Conservation (phyloP, 148 eudicot species). For the Chenopodium album region DNA sequence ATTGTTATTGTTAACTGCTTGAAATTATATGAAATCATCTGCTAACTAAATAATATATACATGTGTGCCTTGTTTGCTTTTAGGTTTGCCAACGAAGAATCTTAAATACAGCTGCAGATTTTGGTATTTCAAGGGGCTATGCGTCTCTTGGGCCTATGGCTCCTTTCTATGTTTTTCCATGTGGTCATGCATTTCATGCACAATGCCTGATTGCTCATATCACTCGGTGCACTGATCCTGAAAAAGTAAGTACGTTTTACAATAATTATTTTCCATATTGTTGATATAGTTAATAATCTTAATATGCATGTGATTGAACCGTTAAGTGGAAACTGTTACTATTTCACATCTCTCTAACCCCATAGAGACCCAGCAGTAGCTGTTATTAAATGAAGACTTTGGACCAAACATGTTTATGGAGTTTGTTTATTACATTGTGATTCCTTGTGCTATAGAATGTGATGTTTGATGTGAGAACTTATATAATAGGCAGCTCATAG, state of each 20-base stretch:
- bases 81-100: slow-evolving; percentile 85
- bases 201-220: slow-evolving; percentile 91
- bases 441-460: neutral
- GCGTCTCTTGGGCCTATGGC: slow-evolving; percentile 88
- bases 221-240: slow-evolving; percentile 66
- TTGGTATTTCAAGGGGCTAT: slow-evolving; percentile 69
- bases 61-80: slow-evolving; percentile 8
- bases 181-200: slow-evolving; percentile 93
- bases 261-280: neutral
- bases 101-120: slow-evolving; percentile 61
- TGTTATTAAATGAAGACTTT: neutral
- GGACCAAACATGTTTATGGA: neutral
- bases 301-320: neutral
- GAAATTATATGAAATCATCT: neutral
- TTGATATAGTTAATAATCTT: neutral
- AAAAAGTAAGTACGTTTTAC: slow-evolving; percentile 57
- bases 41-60: neutral
- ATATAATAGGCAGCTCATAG: neutral
- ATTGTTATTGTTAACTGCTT: neutral
- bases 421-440: neutral
- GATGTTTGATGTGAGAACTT: neutral
- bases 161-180: slow-evolving; percentile 98
- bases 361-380: neutral
- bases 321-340: neutral
- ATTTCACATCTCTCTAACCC: neutral